Percentiles rank a stretch among this genome's conserved stretches.
Evolutionary conservation across 176 grass and related monocot species (phyloP).

Genomic region (Eleusine indica): DNA sequence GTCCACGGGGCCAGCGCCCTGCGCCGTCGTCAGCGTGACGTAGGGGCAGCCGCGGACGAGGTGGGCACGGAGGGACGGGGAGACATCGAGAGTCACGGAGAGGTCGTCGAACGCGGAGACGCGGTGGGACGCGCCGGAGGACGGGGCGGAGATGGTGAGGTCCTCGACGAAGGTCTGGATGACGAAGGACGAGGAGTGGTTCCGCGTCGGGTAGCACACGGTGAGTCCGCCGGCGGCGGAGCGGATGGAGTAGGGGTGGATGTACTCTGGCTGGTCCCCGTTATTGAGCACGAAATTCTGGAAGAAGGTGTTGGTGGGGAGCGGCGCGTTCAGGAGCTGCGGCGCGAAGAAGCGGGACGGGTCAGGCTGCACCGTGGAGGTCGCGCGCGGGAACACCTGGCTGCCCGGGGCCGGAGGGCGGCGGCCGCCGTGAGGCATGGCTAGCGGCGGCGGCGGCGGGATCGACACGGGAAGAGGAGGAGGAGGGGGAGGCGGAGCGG

Average conservation of each 20-base stretch:
- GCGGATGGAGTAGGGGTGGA: conserved; percentile 86
- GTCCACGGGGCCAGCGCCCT: conserved; percentile 34
- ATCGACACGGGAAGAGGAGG: not conserved
- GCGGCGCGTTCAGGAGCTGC: conserved; percentile 63
- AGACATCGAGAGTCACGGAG: conserved; percentile 87
- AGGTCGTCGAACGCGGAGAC: conserved; percentile 81
- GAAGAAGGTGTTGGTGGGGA: conserved; percentile 97
- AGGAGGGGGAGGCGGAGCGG: not conserved
- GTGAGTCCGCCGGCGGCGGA: conserved; percentile 54
- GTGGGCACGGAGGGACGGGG: conserved; percentile 63
- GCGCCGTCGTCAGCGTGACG: conserved; percentile 65
- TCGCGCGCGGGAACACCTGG: conserved; percentile 60
- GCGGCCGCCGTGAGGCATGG: conserved; percentile 30
- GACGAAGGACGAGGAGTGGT: conserved; percentile 54
- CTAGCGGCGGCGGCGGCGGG: not conserved
- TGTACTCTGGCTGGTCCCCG: conserved; percentile 94
- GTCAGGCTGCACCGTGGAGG: conserved; percentile 80
- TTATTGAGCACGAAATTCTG: conserved; percentile 93
- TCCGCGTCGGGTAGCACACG: conserved; percentile 74
- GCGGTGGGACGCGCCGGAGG: conserved; percentile 44
- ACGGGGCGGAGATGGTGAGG: conserved; percentile 65
- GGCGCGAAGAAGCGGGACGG: conserved; percentile 81
- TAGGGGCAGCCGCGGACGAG: conserved; percentile 87
- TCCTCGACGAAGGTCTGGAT: conserved; percentile 89
- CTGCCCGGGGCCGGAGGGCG: not conserved